Evolutionary conservation across 179 eudicot species (phyloP), one percentile per base, ranked within the genome.

Genomic region (Beta corolliflora): DNA sequence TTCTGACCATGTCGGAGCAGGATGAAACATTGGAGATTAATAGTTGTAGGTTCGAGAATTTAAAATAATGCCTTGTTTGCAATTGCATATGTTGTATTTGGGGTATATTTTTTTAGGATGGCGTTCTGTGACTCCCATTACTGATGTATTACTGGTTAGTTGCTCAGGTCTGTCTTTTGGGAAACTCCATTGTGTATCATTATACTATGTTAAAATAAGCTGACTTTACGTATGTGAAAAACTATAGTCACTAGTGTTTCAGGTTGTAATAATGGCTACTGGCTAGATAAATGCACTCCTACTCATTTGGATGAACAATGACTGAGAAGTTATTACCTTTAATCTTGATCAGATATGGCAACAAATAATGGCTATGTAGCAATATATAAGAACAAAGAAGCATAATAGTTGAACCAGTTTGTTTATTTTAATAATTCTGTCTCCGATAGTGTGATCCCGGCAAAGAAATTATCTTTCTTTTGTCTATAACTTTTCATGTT

Each of bases 61-160:
- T n/a, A n/a, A 46, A 46, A 46, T 46, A 6, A 46, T 46, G 48
- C 48, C 48, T 3, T 46, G 48, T 46, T 52, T 58, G 48, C 45
- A 73, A 31, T 73, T 45, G 53, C 65, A 44, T 70, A 19, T 6
- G 48, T 46, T 46, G 3, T 3, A 3, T 3, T 3, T 6, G 6
- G 48, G 48, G 48, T 46, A 3, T 46, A 46, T 36, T 25, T 1
- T 41, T 44, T 23, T 44, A 53, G 55, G 44, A 55, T 70, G 55
- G 53, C 46, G 29, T 63, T 80, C 46, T 45, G 29, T 71, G 68
- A 79, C 72, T 68, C 54, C 72, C 53, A 70, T 46, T 41, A 59
- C 71, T 59, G 59, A 58, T 70, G 69, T 56, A 48, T n/a, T n/a
- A n/a, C n/a, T 52, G 41, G 46, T 71, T 53, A 53, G 61, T 36